phyloP scores from a whole-genome alignment of 1,139 yeast species.

The Taphrina flavorubra region DNA sequence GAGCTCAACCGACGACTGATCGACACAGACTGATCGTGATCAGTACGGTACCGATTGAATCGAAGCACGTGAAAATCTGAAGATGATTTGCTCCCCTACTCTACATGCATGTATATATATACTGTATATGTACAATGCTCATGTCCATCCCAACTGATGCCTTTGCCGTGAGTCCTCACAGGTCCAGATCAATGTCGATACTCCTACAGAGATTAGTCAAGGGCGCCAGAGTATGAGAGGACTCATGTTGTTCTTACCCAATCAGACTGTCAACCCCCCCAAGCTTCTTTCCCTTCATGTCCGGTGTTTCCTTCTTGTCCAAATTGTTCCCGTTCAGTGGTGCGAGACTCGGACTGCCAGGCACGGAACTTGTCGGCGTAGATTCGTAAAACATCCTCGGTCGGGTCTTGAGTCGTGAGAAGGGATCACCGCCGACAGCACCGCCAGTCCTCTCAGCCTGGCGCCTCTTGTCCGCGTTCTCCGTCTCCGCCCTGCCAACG shows the following conservation, averaged over 20 bases:
- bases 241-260: slow-evolving; percentile 6
- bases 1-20: too few relatives aligned
- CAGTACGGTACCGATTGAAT: too few relatives aligned
- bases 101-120: neutral
- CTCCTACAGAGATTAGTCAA: slow-evolving; percentile 1
- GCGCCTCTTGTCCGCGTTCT: slow-evolving; percentile 61
- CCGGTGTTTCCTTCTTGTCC: slow-evolving; percentile 12
- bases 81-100: neutral
- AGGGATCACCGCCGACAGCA: slow-evolving; percentile 71
- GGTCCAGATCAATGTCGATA: slow-evolving; percentile 35
- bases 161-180: slow-evolving; percentile 6
- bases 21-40: too few relatives aligned
- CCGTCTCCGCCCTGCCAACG: slow-evolving; percentile 78
- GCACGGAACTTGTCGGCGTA: slow-evolving; percentile 28
- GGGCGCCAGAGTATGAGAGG: too few relatives aligned
- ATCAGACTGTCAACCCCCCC: slow-evolving; percentile 38
- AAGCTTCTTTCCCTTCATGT: neutral
- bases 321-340: slow-evolving; percentile 2
- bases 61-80: too few relatives aligned
- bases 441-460: slow-evolving; percentile 54
- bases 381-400: slow-evolving; percentile 76
- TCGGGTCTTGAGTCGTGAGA: slow-evolving; percentile 83
- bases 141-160: neutral
- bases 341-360: slow-evolving; percentile 27
- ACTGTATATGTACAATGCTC: neutral